Percentiles rank a stretch among this genome's conserved stretches.
Conservation (phyloP, 768 basidiomycete genomes). For the Phaffia australis region DNA sequence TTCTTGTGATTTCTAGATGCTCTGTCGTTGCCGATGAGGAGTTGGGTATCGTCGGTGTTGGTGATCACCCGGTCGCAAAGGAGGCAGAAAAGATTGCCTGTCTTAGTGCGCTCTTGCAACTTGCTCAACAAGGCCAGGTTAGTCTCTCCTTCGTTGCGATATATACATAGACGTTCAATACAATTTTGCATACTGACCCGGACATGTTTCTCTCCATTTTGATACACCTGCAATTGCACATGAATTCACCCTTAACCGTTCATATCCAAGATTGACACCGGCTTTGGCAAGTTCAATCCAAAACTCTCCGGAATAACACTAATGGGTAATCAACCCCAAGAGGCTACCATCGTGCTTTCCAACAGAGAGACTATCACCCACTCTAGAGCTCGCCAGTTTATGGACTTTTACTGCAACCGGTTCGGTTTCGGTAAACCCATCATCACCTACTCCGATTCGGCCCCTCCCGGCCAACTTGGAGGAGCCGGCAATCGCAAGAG, state of each 20-base stretch:
- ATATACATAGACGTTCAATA: not conserved
- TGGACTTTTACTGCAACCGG: slow-evolving; percentile 84
- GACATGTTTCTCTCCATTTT: not conserved
- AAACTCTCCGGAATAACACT: not conserved
- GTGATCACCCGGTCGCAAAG: slow-evolving; percentile 51
- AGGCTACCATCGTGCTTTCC: slow-evolving; percentile 43
- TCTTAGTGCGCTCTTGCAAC: slow-evolving; percentile 59
- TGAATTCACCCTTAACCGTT: not conserved
- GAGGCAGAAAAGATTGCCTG: slow-evolving; percentile 66
- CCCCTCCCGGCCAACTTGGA: slow-evolving; percentile 27
- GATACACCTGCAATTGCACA: too few species aligned
- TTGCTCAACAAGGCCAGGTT: slow-evolving; percentile 56
- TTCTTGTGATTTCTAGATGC: slow-evolving; percentile 28
- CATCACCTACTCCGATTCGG: slow-evolving; percentile 39
- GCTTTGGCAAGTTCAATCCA: too few species aligned
- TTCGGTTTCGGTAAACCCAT: slow-evolving; percentile 66
- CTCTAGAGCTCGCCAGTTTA: slow-evolving; percentile 72
- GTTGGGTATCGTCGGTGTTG: slow-evolving; percentile 47
- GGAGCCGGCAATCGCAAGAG: slow-evolving; percentile 19
- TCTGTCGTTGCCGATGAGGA: slow-evolving; percentile 32
- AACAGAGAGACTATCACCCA: slow-evolving; percentile 56
- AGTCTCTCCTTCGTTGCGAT: slow-evolving; percentile 34
- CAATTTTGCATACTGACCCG: not conserved
- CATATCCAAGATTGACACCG: slow-evolving; percentile 4
- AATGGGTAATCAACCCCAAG: not conserved